Evolutionary conservation across 352 stramenopile species (phyloP).

Genomic region (Globisporangium abappressorium): DNA sequence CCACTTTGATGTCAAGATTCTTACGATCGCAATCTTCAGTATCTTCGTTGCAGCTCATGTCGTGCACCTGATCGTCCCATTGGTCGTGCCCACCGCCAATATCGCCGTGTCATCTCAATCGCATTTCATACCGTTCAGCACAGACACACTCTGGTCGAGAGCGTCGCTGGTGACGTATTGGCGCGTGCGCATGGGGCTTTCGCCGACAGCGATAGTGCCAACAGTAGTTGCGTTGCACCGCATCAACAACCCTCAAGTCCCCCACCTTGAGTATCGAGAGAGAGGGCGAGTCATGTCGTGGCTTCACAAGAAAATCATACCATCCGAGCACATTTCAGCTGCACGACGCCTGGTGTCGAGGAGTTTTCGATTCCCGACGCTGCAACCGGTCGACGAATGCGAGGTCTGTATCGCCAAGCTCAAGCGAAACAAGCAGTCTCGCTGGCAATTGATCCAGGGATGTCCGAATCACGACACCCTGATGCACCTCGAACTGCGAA

Average conservation of each 20-base stretch:
- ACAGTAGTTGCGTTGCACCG: not conserved
- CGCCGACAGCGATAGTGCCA: not conserved
- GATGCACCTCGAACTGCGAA: constrained; percentile 21
- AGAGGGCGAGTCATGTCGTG: not conserved
- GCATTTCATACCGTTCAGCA: constrained; percentile 23
- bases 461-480: constrained; percentile 15
- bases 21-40: not conserved
- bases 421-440: not conserved
- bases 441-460: constrained; percentile 14
- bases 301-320: not conserved
- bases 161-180: constrained; percentile 13
- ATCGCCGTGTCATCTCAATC: constrained; percentile 13
- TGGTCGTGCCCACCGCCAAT: not conserved
- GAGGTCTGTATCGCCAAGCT: not conserved
- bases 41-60: not conserved
- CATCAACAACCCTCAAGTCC: not conserved
- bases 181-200: not conserved
- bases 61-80: not conserved
- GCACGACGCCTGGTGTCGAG: not conserved
- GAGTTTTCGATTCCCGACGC: not conserved
- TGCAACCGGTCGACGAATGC: constrained; percentile 6
- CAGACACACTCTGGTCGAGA: constrained; percentile 22
- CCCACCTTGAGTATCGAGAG: not conserved
- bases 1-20: constrained; percentile 17
- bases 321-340: not conserved